A percentile compares a stretch with the other conserved stretches of the same genome.
Conservation (phyloP, 495 filamentous ascomycete species). For the Aspergillus heteromorphus region DNA sequence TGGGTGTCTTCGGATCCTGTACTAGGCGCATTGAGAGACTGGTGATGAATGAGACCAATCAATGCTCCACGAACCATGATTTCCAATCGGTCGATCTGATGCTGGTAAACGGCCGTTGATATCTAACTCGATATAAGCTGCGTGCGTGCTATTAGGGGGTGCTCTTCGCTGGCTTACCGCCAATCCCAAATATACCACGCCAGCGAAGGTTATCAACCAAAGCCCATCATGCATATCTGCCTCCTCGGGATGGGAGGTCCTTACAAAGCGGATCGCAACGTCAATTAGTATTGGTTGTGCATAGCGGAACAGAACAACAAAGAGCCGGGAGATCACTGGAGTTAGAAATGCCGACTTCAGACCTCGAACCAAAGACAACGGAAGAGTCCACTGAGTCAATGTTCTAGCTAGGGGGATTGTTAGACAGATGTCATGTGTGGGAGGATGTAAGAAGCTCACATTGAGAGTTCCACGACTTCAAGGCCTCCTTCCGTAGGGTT, state of each 20-base stretch:
- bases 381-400: background rate
- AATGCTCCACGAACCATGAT: constrained; percentile 48
- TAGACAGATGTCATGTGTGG: background rate
- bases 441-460: background rate
- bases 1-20: constrained; percentile 33
- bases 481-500: background rate
- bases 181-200: constrained; percentile 6
- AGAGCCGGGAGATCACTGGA: background rate
- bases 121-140: constrained; percentile 13
- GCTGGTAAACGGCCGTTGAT: constrained; percentile 42
- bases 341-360: background rate
- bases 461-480: background rate
- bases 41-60: constrained; percentile 40
- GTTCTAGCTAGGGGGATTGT: background rate
- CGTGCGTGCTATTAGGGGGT: background rate
- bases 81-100: constrained; percentile 39
- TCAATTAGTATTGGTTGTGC: background rate
- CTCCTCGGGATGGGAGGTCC: background rate
- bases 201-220: constrained; percentile 2
- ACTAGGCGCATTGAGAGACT: constrained; percentile 28
- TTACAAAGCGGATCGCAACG: background rate
- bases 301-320: background rate
- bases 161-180: constrained; percentile 1
- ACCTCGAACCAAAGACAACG: background rate
- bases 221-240: background rate